Base-by-base conservation (phyloP, 768 basidiomycete species). In the Chlorophyllum brunneum region DNA sequence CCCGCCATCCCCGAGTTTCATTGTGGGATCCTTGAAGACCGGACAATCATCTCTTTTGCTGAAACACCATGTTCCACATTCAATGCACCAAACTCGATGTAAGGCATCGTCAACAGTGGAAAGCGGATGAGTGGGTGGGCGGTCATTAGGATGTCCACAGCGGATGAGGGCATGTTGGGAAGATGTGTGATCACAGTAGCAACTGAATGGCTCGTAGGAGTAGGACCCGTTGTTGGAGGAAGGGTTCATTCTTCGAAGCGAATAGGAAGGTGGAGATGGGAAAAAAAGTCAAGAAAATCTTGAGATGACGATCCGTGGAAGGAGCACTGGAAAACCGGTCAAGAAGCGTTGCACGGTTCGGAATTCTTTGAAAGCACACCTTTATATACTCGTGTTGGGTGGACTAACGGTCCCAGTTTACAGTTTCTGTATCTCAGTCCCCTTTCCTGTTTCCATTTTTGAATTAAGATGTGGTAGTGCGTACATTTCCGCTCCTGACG, bases 61-160 rank as follows among this genome's bases (percentile, higher is more conserved):
- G 51, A 54, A 61, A 51, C 68, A 69, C 54, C 54, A 66, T 10
- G 58, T 59, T 22, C 56, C 40, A 45, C 68, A 69, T n/a, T 50
- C 26, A 24, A 27, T 54, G 57, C 68, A 69, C 64, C 64, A 69
- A 20, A 61, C 56, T 33, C 57, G 60, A 57, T 69, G 68, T 34
- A 60, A 58, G 20, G 64, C 66, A 39, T 65, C 65, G 56, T 61
- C 59, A 47, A 56, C 56, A 16, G 48, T 23, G 43, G 58, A 58
- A 56, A 63, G 60, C 7, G 63, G 59, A 50, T 65, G 57, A 5
- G 57, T 46, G 10, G 55, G 36, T 16, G 58, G 54, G 22, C 55
- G 59, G 47, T 67, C 60, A 46, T 63, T 63, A 15, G 64, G 55
- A 45, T 66, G 67, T 23, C 65, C 65, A 42, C 66, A 69, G 38